These are phyloP conservation scores for Fusarium hostae DNA, from an alignment of 2,329 filamentous ascomycete species.

Conservation along the genomic window DNA sequence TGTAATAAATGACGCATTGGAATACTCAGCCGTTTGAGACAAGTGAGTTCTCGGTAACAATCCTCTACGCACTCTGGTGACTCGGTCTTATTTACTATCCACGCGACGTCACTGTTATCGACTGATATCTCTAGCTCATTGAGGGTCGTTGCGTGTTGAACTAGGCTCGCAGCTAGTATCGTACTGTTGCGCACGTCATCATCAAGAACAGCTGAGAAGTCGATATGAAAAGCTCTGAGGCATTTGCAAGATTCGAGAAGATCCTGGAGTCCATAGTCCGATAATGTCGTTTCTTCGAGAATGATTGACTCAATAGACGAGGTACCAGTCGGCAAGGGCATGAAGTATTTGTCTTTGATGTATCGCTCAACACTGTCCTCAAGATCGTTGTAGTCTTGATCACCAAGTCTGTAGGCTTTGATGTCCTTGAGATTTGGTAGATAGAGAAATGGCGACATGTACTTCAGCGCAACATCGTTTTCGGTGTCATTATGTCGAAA, in stretches of 20 bases:
- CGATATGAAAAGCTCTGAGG: background rate
- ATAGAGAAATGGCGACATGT: background rate
- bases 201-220: background rate
- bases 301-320: background rate
- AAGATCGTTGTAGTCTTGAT: background rate
- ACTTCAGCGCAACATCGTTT: background rate
- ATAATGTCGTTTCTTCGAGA: background rate
- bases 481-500: background rate
- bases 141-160: background rate
- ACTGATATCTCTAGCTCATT: background rate
- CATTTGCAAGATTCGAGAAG: background rate
- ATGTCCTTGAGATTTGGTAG: background rate
- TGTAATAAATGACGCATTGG: background rate
- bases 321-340: background rate
- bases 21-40: background rate
- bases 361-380: fast-evolving
- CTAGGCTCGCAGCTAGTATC: background rate
- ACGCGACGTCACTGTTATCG: background rate
- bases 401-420: background rate
- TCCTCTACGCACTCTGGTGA: background rate
- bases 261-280: fast-evolving
- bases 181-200: fast-evolving
- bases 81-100: too few relatives aligned
- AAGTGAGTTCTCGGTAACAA: background rate
- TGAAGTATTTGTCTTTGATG: background rate